phyloP scores from a whole-genome alignment of 176 grass and related monocot species.

The Sorghum bicolor region Sorghum_bicolor_NCBIv3 NC_012878.2:58342001-58342500 shows the following conservation, averaged over 20 bases:
- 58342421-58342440: slow-evolving; percentile 77
- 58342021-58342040: slow-evolving; percentile 88
- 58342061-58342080: slow-evolving; percentile 93
- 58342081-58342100: neutral
- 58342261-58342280: slow-evolving; percentile 28
- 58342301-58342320: slow-evolving; percentile 17
- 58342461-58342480: slow-evolving; percentile 22
- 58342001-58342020: slow-evolving; percentile 91
- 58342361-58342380: slow-evolving; percentile 3
- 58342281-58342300: slow-evolving; percentile 23
- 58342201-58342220: neutral
- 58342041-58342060: slow-evolving; percentile 95
- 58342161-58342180: neutral
- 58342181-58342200: neutral
- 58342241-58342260: slow-evolving; percentile 27
- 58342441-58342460: slow-evolving; percentile 85
- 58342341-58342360: neutral
- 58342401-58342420: slow-evolving; percentile 72
- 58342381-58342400: slow-evolving; percentile 79
- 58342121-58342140: neutral
- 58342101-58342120: neutral
- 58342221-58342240: slow-evolving; percentile 44
- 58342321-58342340: neutral
- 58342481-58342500: neutral
- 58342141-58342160: neutral